phyloP scores from a whole-genome alignment of 495 filamentous ascomycete genomes.

The Aspergillus nidulans region DNA sequence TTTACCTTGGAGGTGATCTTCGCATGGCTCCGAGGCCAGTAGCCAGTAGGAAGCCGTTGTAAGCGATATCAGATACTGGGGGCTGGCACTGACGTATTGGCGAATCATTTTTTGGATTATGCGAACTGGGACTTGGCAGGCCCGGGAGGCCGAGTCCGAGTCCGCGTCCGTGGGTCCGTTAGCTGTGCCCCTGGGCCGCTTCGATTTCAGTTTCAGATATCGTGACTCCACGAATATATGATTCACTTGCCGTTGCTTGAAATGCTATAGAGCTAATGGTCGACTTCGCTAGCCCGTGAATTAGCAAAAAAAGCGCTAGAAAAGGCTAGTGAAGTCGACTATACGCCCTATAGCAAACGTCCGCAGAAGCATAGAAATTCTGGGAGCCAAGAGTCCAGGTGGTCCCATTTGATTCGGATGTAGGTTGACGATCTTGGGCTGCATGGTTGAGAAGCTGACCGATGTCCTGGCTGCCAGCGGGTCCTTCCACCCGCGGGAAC shows the following conservation, averaged over 20 bases:
- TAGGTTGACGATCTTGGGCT: background rate
- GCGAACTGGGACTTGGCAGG: background rate
- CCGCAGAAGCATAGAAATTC: constrained; percentile 21
- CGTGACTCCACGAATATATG: too few species aligned
- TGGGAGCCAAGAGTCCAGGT: constrained; percentile 25
- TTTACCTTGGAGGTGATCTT: too few species aligned
- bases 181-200: too few species aligned
- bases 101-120: constrained; percentile 1
- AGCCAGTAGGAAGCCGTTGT: background rate
- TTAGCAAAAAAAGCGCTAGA: background rate
- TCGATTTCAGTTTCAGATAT: background rate
- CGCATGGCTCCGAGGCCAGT: background rate
- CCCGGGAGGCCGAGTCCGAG: background rate
- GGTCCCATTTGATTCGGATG: background rate
- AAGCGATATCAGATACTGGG: background rate
- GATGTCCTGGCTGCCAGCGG: background rate
- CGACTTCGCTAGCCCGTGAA: background rate
- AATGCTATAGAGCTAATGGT: background rate
- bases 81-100: background rate
- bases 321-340: background rate
- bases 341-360: constrained; percentile 5
- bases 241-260: too few species aligned
- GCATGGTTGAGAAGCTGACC: background rate
- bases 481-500: background rate
- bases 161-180: background rate